phyloP scores from a whole-genome alignment of 257 asterid species.

The Solanum neorickii region DNA sequence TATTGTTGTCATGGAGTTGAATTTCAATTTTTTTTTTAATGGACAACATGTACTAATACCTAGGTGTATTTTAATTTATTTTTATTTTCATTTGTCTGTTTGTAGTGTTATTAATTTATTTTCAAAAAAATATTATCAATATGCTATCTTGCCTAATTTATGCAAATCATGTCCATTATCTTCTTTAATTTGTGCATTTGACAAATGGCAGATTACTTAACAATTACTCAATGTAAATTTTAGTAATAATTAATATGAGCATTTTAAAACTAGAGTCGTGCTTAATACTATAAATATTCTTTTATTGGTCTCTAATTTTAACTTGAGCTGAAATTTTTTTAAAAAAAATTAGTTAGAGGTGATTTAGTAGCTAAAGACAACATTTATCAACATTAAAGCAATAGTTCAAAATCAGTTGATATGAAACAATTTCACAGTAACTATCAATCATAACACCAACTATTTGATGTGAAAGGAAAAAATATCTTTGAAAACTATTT shows the following conservation, averaged over 20 bases:
- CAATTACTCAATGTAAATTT: background rate
- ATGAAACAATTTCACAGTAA: background rate
- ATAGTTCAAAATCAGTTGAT: background rate
- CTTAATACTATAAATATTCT: background rate
- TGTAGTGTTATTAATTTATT: background rate
- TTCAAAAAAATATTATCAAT: background rate
- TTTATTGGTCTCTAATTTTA: background rate
- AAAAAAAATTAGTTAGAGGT: background rate
- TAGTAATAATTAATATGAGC: background rate
- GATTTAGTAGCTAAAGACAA: background rate
- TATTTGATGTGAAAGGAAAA: background rate
- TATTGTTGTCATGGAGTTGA: background rate
- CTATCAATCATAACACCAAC: background rate
- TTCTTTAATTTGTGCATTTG: background rate
- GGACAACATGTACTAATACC: background rate
- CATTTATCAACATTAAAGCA: background rate
- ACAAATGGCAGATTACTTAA: background rate
- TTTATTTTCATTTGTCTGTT: background rate
- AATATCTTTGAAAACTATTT: background rate
- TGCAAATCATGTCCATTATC: background rate
- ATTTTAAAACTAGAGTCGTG: background rate
- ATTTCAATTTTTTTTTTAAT: conserved; percentile 1
- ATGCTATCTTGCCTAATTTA: background rate
- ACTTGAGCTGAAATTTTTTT: background rate
- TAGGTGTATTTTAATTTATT: background rate